Evolutionary conservation across 805 yeast species (phyloP).

Genomic region (Komagataella populi): DNA sequence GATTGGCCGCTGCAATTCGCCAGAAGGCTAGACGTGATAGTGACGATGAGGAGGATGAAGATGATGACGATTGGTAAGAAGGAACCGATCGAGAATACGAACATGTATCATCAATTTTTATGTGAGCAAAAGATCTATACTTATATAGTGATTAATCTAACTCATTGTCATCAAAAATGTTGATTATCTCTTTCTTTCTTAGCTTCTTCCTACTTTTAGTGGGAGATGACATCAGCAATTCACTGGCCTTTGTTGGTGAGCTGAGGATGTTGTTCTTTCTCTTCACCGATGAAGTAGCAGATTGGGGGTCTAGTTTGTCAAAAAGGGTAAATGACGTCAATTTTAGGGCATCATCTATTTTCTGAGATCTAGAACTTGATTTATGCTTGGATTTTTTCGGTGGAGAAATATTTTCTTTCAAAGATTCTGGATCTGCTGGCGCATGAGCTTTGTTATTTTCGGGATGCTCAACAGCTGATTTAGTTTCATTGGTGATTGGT

Average conservation of each 20-base stretch:
- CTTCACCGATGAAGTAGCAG: background rate
- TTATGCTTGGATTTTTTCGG: background rate
- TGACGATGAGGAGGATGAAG: conserved; percentile 59
- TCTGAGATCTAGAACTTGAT: background rate
- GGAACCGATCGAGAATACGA: background rate
- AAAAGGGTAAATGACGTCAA: background rate
- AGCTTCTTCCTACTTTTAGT: background rate
- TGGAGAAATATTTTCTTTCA: background rate
- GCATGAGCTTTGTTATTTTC: background rate
- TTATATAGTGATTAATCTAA: background rate
- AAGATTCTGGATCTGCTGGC: background rate
- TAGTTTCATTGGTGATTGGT: background rate
- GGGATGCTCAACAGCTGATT: background rate
- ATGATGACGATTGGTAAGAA: conserved; percentile 32
- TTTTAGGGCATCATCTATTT: background rate
- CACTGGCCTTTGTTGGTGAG: background rate
- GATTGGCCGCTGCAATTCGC: conserved; percentile 77
- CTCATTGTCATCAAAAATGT: background rate
- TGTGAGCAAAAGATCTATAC: background rate
- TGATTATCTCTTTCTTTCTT: background rate
- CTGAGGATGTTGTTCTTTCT: background rate
- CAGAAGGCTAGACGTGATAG: conserved; percentile 61
- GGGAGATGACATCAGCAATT: background rate
- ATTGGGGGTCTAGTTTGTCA: background rate
- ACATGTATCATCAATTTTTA: background rate